A percentile compares a stretch with the other conserved stretches of the same genome.
phyloP scores from a whole-genome alignment of 331 rosid species.

The Malus hybrid region DNA sequence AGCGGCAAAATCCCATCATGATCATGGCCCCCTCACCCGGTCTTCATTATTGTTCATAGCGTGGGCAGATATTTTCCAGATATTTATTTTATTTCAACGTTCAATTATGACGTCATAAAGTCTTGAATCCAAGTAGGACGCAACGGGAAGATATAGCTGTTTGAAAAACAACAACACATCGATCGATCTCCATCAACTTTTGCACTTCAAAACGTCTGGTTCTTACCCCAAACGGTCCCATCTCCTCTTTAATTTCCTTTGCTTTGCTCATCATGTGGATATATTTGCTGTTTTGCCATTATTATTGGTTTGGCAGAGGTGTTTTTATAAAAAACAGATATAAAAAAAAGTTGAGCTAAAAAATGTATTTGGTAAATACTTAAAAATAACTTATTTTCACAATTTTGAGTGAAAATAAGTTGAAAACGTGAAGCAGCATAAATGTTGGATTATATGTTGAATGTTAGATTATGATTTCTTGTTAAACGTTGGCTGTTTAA shows the following conservation, averaged over 20 bases:
- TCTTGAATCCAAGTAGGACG: neutral
- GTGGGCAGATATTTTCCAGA: neutral
- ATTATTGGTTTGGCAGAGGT: too few relatives aligned
- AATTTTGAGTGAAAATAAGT: too few relatives aligned
- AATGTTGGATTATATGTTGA: too few relatives aligned
- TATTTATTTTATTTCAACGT: neutral
- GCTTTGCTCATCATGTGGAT: neutral
- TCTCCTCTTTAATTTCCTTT: neutral
- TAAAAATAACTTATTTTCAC: too few relatives aligned
- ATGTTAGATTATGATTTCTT: too few relatives aligned
- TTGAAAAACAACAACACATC: conserved; percentile 1
- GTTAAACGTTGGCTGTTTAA: too few relatives aligned
- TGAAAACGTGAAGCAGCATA: too few relatives aligned
- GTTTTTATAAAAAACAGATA: too few relatives aligned
- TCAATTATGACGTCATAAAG: conserved; percentile 1
- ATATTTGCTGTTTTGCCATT: neutral
- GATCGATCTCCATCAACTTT: neutral
- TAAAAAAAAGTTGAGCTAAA: too few relatives aligned
- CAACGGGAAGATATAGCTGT: neutral
- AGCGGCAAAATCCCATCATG: conserved; percentile 1
- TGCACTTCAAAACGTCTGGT: neutral
- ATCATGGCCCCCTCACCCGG: conserved; percentile 11
- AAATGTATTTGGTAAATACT: too few relatives aligned
- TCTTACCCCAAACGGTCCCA: conserved; percentile 13
- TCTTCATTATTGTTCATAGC: conserved; percentile 12